Conservation (phyloP, 441 rosid genomes). For the Theobroma grandiflorum region DNA sequence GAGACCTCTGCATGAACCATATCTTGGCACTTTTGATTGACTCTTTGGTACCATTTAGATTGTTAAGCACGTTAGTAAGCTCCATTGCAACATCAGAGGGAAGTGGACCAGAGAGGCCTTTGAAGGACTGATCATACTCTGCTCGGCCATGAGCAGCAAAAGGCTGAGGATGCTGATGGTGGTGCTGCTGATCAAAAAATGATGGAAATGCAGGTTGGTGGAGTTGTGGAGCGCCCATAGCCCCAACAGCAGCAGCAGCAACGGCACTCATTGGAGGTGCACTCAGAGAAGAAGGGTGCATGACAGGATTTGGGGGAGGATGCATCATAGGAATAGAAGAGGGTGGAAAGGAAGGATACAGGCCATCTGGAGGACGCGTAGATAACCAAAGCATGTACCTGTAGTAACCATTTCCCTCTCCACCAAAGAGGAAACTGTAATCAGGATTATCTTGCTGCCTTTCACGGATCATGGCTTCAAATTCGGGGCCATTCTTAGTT, state of each 20-base stretch:
- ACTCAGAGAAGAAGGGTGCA: slow-evolving; percentile 57
- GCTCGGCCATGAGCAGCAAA: slow-evolving; percentile 63
- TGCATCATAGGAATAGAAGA: slow-evolving; percentile 69
- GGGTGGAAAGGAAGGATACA: slow-evolving; percentile 68
- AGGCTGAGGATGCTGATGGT: slow-evolving; percentile 71
- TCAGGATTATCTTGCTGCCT: slow-evolving; percentile 97
- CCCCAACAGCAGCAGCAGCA: slow-evolving; percentile 46
- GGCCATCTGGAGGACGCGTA: slow-evolving; percentile 61
- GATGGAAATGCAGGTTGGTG: slow-evolving; percentile 84
- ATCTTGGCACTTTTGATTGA: slow-evolving; percentile 96
- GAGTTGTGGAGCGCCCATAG: slow-evolving; percentile 64
- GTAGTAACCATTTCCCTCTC: slow-evolving; percentile 91
- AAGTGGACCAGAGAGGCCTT: slow-evolving; percentile 82
- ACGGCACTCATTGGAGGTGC: slow-evolving; percentile 45
- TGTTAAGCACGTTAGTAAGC: slow-evolving; percentile 70
- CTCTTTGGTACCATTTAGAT: slow-evolving; percentile 94
- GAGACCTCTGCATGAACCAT: slow-evolving; percentile 99
- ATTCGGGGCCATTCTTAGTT: slow-evolving; percentile 93
- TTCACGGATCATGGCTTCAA: slow-evolving; percentile 95
- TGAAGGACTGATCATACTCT: slow-evolving; percentile 82
- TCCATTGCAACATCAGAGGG: slow-evolving; percentile 91
- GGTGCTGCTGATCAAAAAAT: slow-evolving; percentile 78
- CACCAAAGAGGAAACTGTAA: slow-evolving; percentile 87
- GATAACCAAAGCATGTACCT: slow-evolving; percentile 88
- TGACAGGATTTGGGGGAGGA: slow-evolving; percentile 73